Base-by-base conservation (phyloP, 2,329 filamentous ascomycete genomes). In the Dactylellina cionopaga region DNA sequence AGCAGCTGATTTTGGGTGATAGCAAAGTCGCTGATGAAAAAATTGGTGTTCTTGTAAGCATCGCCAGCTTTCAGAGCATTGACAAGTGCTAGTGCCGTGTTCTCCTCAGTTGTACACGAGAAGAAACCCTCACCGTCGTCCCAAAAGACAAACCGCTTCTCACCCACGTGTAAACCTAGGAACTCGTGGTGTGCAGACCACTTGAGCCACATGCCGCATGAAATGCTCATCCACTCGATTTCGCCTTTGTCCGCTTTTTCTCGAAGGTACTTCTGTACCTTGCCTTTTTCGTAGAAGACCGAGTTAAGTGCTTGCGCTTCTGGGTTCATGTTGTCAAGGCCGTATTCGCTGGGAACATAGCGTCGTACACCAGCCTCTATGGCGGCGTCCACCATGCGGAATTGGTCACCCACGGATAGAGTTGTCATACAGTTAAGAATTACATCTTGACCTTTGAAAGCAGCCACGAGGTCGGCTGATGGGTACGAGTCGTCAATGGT, bases 121-220 rank as follows among this genome's bases (percentile, higher is more conserved):
- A 80, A 79, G 27, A 75, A 71, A 1, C 77, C 79, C 15, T 78
- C 75, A 2, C 80, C 80, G n/a, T 79, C 77, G 60, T 81, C 80
- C 51, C 33, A 35, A 5, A 15, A 22, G 5, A 64, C 22, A 9
- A 33, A 37, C n/a, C 37, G 29, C 22, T 17, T 9, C 19, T 49
- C 44, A 13, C 5, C 5, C 10, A 76, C 59, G 43, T 76, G 74
- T 69, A 77, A 71, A 3, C 78, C 79, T 29, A 79, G 29, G 63
- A 79, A 79, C 17, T 77, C 54, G 52, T 78, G 60, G 13, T 39
- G 37, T 62, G 78, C 75, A 7, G 65, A 69, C 79, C 78, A 80
- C 64, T 69, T 75, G 13, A 79, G 47, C 78, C 77, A 80, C 71
- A 77, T 76, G 17, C 79, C 78, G 51, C 74, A 77, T 9, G 74